phyloP scores from a whole-genome alignment of 2,329 filamentous ascomycete genomes.

The Colletotrichum sp. region DNA sequence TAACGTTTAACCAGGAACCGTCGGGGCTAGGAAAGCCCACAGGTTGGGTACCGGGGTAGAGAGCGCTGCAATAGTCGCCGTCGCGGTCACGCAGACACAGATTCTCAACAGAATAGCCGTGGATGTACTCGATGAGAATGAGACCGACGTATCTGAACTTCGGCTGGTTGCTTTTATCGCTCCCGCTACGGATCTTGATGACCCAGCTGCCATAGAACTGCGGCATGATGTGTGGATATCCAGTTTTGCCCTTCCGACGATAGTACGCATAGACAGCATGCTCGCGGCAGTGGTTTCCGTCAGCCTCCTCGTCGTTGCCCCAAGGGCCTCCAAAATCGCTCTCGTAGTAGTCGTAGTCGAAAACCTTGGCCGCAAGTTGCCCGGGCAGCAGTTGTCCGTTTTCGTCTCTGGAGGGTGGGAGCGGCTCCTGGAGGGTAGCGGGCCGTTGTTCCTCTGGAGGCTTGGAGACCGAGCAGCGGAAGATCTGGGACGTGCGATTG shows the following conservation, averaged over 20 bases:
- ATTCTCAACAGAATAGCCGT: neutral
- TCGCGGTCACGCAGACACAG: rapidly evolving
- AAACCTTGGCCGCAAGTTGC: neutral
- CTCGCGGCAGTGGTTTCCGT: neutral
- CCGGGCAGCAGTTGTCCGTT: rapidly evolving
- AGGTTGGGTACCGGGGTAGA: too few relatives aligned
- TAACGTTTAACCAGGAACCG: too few relatives aligned
- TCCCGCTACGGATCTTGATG: rapidly evolving
- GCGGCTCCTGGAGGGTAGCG: neutral
- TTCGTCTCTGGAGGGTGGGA: neutral
- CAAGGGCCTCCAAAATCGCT: neutral
- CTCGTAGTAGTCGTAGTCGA: neutral
- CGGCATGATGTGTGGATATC: neutral
- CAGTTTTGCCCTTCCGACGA: neutral
- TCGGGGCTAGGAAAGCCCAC: neutral
- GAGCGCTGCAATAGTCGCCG: neutral
- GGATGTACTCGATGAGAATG: neutral
- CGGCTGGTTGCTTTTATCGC: neutral
- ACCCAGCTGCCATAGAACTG: neutral
- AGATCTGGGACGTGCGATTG: neutral
- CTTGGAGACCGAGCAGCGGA: neutral
- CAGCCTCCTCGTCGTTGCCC: neutral
- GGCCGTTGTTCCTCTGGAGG: neutral
- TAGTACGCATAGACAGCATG: neutral
- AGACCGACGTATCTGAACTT: neutral